Conservation (phyloP, 2,329 filamentous ascomycete species). For the Fusarium nanum region DNA sequence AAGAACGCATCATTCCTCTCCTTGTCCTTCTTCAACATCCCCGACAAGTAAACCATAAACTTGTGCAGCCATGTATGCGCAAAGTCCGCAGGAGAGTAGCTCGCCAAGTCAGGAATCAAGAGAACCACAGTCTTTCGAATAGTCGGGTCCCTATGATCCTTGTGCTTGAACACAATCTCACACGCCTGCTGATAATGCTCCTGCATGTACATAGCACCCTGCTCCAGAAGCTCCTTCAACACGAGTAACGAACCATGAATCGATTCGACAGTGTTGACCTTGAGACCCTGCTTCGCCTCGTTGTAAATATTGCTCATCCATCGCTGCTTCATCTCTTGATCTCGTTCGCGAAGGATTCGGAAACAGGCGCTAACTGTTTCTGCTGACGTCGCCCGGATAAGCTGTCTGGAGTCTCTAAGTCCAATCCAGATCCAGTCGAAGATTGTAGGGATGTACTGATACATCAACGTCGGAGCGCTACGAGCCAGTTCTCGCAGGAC, state of each 20-base stretch:
- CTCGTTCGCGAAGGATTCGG: constrained; percentile 92
- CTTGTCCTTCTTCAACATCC: constrained; percentile 93
- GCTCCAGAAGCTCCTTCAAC: constrained; percentile 90
- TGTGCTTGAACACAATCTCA: constrained; percentile 91
- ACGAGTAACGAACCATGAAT: constrained; percentile 95
- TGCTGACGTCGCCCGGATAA: constrained; percentile 91
- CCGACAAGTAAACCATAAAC: constrained; percentile 96
- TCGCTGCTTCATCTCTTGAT: constrained; percentile 84
- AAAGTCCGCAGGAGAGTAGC: constrained; percentile 92
- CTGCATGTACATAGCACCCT: constrained; percentile 99
- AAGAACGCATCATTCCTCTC: constrained; percentile 94
- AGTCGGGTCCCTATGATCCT: constrained; percentile 89
- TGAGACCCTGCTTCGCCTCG: constrained; percentile 83
- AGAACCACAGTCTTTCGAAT: constrained; percentile 91
- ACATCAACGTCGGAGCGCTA: constrained; percentile 95
- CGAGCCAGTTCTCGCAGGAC: constrained; percentile 90
- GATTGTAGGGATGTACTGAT: constrained; percentile 93
- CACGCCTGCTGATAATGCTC: constrained; percentile 91
- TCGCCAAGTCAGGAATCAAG: constrained; percentile 91
- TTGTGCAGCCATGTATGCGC: constrained; percentile 88
- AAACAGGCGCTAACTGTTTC: constrained; percentile 96
- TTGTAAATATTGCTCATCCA: constrained; percentile 94
- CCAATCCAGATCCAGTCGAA: constrained; percentile 98
- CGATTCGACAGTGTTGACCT: constrained; percentile 83
- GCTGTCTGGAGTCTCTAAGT: constrained; percentile 85